Conservation (phyloP, 2,329 filamentous ascomycete genomes). For the Aspergillus quadrilineatus region DNA sequence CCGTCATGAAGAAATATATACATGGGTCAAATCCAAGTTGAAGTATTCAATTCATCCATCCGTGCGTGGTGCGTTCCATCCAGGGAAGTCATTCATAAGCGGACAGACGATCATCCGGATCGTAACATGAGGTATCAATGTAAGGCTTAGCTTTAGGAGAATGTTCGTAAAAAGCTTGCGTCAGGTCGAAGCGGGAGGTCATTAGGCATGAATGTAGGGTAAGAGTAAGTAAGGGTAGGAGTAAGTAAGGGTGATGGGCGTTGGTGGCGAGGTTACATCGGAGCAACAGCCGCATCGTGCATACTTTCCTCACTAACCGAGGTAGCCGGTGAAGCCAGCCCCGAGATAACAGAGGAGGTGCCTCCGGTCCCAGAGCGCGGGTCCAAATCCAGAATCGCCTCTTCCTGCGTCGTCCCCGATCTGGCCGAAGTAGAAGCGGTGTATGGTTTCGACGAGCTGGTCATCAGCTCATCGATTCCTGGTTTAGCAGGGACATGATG, state of each 20-base stretch:
- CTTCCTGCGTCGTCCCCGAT: constrained; percentile 18
- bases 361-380: constrained; percentile 20
- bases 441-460: constrained; percentile 28
- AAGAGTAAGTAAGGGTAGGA: neutral
- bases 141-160: neutral
- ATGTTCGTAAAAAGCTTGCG: neutral
- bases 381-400: constrained; percentile 28
- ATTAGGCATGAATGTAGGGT: constrained; percentile 13
- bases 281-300: constrained; percentile 22
- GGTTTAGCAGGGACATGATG: constrained; percentile 72
- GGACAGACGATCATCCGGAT: constrained; percentile 15
- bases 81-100: constrained; percentile 21
- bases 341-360: constrained; percentile 39
- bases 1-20: constrained; percentile 16
- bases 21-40: neutral
- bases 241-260: neutral
- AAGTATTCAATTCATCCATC: constrained; percentile 5
- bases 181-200: neutral
- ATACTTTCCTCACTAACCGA: constrained; percentile 35
- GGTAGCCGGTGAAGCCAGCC: constrained; percentile 39
- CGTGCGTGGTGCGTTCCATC: constrained; percentile 15
- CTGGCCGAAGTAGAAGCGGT: neutral
- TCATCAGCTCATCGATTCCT: constrained; percentile 51
- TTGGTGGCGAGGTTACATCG: constrained; percentile 5
- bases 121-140: constrained; percentile 15